Evolutionary conservation across 2,329 filamentous ascomycete genomes (phyloP), one percentile per base, ranked within the genome.

Genomic region (Botryotinia calthae): DNA sequence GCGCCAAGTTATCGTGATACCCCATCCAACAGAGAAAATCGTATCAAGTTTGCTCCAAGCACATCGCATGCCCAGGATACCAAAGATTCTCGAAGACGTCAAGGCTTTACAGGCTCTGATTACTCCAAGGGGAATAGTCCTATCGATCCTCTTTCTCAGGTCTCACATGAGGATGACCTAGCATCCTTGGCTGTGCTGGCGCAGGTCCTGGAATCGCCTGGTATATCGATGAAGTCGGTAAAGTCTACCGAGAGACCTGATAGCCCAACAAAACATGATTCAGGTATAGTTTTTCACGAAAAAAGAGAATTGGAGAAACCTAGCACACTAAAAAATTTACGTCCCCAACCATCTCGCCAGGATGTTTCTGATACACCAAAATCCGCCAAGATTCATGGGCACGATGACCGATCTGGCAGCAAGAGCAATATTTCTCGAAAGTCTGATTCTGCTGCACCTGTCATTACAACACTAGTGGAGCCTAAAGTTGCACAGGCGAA

Each of bases 91-190:
- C 71, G 31, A n/a, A 70, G 34, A 12, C 46, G 48, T 18, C 54
- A 54, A n/a, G 42, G 48, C 10, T 37, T 51, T 22, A 37, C 59
- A 34, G 40, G 42, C 56, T 51, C 46, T 40, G 61, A 51, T 56
- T 34, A 40, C n/a, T 64, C 67, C 16, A 61, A 71, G 37, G 48
- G 44, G 0, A 73, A 59, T 40, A 71, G 63, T 65, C 22, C 58
- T 58, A 73, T 42, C 28, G 74, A 74, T 74, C 74, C 64, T 9
- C 61, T 73, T 28, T 70, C 69, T 51, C 31, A 63, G 34, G 28
- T 78, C 37, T 78, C 77, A 22, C 72, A 77, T 42, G 75, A 77
- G 46, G 73, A 77, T 42, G 77, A 78, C 51, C 59, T 74, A 46
- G 72, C 73, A 34, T 78, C 76, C 51, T 66, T 77, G 44, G 73